Evolutionary conservation across 306 rosid genomes (phyloP).

Genomic region (Dalbergia cochinchinensis): DNA sequence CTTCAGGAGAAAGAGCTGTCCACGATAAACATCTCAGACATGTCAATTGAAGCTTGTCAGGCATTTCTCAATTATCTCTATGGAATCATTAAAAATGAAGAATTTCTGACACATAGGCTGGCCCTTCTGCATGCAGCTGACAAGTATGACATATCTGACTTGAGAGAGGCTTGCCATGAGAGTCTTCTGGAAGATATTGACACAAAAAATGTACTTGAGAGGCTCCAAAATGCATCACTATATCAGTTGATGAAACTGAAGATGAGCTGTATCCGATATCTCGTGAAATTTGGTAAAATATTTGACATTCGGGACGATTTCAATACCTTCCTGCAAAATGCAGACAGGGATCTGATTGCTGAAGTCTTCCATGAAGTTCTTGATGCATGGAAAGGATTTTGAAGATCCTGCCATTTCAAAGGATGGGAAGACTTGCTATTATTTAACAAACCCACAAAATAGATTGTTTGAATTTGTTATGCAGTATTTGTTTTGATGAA

Average conservation of each 20-base stretch:
- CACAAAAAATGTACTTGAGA: constrained; percentile 86
- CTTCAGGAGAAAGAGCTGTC: constrained; percentile 91
- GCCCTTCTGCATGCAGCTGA: constrained; percentile 91
- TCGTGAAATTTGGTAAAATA: constrained; percentile 94
- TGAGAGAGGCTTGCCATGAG: constrained; percentile 88
- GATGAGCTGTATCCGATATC: constrained; percentile 78
- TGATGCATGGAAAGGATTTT: constrained; percentile 92
- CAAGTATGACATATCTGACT: constrained; percentile 86
- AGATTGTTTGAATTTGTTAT: constrained; percentile 54
- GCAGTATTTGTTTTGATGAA: constrained; percentile 60
- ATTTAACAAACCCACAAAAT: constrained; percentile 45
- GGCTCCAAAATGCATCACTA: constrained; percentile 90
- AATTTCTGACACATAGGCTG: constrained; percentile 75
- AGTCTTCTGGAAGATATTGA: constrained; percentile 95
- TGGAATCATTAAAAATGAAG: constrained; percentile 80
- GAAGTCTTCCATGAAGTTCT: constrained; percentile 91
- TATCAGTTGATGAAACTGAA: constrained; percentile 79
- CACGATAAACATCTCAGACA: constrained; percentile 82
- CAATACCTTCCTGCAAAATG: constrained; percentile 76
- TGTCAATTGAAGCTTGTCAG: constrained; percentile 86
- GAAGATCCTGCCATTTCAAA: constrained; percentile 49
- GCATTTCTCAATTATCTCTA: constrained; percentile 81
- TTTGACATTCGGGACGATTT: constrained; percentile 83
- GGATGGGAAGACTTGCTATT: constrained; percentile 29
- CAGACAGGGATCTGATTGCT: constrained; percentile 86